Evolutionary conservation across 164 flowering plant genomes (phyloP).

Genomic region (Buxus sempervirens): DNA sequence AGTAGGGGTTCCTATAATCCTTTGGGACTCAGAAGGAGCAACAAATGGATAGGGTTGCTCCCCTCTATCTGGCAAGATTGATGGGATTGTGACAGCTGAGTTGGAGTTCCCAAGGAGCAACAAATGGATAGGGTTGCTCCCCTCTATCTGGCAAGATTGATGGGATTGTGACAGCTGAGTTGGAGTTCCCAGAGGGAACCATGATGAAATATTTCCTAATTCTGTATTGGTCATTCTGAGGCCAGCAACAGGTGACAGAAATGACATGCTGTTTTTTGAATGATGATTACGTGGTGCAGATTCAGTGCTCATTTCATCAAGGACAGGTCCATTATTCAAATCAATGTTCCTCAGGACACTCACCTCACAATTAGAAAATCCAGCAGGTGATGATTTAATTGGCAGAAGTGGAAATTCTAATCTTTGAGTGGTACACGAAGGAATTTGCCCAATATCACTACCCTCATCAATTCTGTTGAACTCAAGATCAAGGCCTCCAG

Average conservation of each 20-base stretch:
- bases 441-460: constrained; percentile 42
- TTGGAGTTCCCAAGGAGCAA: constrained; percentile 43
- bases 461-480: constrained; percentile 69
- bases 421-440: constrained; percentile 27
- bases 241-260: constrained; percentile 38
- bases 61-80: constrained; percentile 63
- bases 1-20: constrained; percentile 47
- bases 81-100: constrained; percentile 54
- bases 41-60: constrained; percentile 53
- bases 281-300: constrained; percentile 32
- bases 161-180: constrained; percentile 54
- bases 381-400: constrained; percentile 28
- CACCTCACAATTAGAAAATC: constrained; percentile 41
- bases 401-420: constrained; percentile 32
- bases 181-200: constrained; percentile 58
- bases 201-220: constrained; percentile 45
- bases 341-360: constrained; percentile 64
- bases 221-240: constrained; percentile 50
- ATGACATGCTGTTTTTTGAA: constrained; percentile 26
- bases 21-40: constrained; percentile 45
- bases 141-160: constrained; percentile 65
- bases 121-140: constrained; percentile 51
- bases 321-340: constrained; percentile 76
- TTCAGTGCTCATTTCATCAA: constrained; percentile 56
- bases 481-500: constrained; percentile 84